These are phyloP conservation scores for Ogataea methylovora DNA, from an alignment of 805 yeast genomes.

Conservation along the genomic window DNA sequence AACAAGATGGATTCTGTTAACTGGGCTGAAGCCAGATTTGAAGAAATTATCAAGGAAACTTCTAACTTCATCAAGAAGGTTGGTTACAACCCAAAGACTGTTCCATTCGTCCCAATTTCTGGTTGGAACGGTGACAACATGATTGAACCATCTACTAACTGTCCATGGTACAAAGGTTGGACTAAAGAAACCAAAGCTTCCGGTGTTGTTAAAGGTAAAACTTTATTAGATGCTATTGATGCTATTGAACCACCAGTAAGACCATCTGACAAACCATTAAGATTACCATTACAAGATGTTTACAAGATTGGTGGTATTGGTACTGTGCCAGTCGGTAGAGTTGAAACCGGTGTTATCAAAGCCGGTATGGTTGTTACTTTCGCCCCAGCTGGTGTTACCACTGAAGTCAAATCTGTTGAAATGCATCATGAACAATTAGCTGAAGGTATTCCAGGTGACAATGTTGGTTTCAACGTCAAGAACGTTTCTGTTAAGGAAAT, in stretches of 20 bases:
- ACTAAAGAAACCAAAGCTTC: constrained; percentile 65
- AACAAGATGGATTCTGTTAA: constrained; percentile 94
- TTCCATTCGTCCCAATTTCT: constrained; percentile 84
- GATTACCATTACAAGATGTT: constrained; percentile 86
- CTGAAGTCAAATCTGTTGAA: constrained; percentile 85
- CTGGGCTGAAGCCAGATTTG: constrained; percentile 78
- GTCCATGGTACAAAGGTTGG: constrained; percentile 90
- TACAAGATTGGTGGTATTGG: constrained; percentile 92
- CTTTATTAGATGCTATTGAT: constrained; percentile 80
- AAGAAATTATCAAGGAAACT: constrained; percentile 71
- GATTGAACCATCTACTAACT: constrained; percentile 76
- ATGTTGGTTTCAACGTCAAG: constrained; percentile 87
- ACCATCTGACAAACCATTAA: constrained; percentile 82
- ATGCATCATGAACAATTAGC: constrained; percentile 79
- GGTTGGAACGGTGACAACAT: constrained; percentile 94
- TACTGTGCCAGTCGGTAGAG: constrained; percentile 91
- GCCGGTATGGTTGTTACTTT: constrained; percentile 86
- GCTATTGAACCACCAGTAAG: constrained; percentile 73
- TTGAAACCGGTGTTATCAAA: constrained; percentile 87
- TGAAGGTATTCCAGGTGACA: constrained; percentile 87
- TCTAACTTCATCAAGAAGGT: constrained; percentile 77
- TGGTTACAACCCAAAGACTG: constrained; percentile 77
- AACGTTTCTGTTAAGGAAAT: constrained; percentile 83
- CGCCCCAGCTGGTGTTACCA: constrained; percentile 87
- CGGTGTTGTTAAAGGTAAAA: constrained; percentile 70